Base-by-base conservation (phyloP, 768 basidiomycete species). In the Russula brevipes region DNA sequence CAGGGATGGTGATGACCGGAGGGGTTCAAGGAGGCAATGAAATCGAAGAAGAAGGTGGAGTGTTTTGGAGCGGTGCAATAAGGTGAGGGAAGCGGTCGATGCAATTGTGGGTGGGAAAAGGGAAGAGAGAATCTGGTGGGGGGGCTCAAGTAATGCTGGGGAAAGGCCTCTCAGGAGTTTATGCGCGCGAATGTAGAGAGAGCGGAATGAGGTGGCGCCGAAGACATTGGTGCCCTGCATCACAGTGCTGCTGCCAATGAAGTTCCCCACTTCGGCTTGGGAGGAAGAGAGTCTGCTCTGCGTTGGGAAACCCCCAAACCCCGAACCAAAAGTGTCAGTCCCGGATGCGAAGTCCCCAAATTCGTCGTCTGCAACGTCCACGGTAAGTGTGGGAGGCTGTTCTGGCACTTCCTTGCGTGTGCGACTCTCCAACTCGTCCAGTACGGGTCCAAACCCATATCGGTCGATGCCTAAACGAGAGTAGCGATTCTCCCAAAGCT, bases 281-380 rank as follows among this genome's bases (percentile, higher is more conserved):
- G 70, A 67, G 4, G 73, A 63, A 24, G 69, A 67, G 52, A 44
- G 24, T 52, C 41, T 44, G 38, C 54, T 64, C n/a, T 59, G 57
- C 24, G 65, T 35, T 16, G 65, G n/a, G 10, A 42, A 41, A 4
- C 50, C 41, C 11, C 53, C 54, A 33, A 60, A 39, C 16, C 33
- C 44, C 33, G 54, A 57, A 53, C 64, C 47, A 49, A 67, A 54
- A 4, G 62, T 31, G 54, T 66, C 69, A 31, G 61, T 45, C 61
- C 56, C 46, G 41, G 71, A 81, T 80, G 88, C 82, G 71, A 94
- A 92, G 70, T 94, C 93, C 4, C 93, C 94, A 74, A 96, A 96
- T 31, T 93, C 92, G 68, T 95, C 91, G 64, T 92, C 88, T 46
- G 77, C 73, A 44, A 84, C 84, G 57, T 81, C 76, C 16, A 86